These are phyloP conservation scores for Isochrysis galbana DNA, from an alignment of 78 protist genomes.

Conservation along the genomic window DNA sequence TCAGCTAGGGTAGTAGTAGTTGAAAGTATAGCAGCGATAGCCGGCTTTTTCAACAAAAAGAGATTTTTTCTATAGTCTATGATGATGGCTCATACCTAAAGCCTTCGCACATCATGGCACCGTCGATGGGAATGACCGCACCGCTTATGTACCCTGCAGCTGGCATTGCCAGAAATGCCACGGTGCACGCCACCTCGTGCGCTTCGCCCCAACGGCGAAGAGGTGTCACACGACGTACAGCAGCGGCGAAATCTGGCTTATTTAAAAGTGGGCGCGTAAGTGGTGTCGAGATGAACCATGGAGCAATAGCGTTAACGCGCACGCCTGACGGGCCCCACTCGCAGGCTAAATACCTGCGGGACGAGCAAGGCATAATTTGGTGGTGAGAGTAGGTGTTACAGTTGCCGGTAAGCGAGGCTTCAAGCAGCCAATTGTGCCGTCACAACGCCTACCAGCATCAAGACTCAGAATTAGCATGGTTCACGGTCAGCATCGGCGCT, in stretches of 20 bases:
- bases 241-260: not conserved
- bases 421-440: too few relatives aligned
- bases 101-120: constrained; percentile 34
- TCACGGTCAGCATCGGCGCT: too few relatives aligned
- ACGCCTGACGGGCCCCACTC: constrained; percentile 29
- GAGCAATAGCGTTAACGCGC: constrained; percentile 29
- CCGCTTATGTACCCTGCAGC: constrained; percentile 58
- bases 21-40: too few relatives aligned
- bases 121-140: constrained; percentile 34
- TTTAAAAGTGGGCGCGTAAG: not conserved
- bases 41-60: too few relatives aligned
- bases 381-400: too few relatives aligned
- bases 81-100: constrained; percentile 16
- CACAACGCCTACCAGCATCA: too few relatives aligned
- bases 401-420: too few relatives aligned
- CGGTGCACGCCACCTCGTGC: constrained; percentile 41
- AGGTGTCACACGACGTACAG: constrained; percentile 42
- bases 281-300: constrained; percentile 48
- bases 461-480: too few relatives aligned
- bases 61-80: too few relatives aligned
- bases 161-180: constrained; percentile 49
- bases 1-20: too few relatives aligned
- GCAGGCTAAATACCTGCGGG: constrained; percentile 33
- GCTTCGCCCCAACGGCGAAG: constrained; percentile 51
- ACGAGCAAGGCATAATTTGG: too few relatives aligned